Evolutionary conservation across 345 rosid genomes (phyloP).

Genomic region (Hevea brasiliensis): DNA sequence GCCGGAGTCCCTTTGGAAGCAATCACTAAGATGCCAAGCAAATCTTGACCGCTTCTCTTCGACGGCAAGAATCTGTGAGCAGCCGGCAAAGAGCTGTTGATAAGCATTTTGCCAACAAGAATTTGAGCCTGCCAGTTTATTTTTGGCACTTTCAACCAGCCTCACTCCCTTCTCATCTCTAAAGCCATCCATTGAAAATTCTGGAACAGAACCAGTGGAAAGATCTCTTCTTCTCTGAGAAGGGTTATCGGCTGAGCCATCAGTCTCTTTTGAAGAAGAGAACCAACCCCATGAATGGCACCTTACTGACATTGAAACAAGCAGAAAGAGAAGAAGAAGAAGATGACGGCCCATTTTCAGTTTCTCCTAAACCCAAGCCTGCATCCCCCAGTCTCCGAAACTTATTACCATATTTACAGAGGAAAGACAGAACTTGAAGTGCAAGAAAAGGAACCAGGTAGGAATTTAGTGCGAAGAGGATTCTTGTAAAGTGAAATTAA

Average conservation of each 20-base stretch:
- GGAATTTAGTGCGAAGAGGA: background rate
- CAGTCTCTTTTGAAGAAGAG: slow-evolving; percentile 36
- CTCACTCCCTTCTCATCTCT: slow-evolving; percentile 43
- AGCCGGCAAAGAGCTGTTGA: slow-evolving; percentile 56
- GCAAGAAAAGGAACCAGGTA: background rate
- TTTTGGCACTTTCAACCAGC: slow-evolving; percentile 50
- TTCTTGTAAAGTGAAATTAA: slow-evolving; percentile 10
- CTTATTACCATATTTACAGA: background rate
- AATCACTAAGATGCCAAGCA: slow-evolving; percentile 82
- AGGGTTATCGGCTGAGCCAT: background rate
- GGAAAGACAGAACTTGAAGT: slow-evolving; percentile 1
- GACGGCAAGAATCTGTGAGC: slow-evolving; percentile 54
- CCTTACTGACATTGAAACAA: slow-evolving; percentile 29
- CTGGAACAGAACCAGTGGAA: slow-evolving; percentile 32
- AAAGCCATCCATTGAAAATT: slow-evolving; percentile 61
- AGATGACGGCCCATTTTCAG: slow-evolving; percentile 13
- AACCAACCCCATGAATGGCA: slow-evolving; percentile 59
- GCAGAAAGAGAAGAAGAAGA: slow-evolving; percentile 20
- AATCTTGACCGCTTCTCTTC: slow-evolving; percentile 73
- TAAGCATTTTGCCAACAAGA: slow-evolving; percentile 80
- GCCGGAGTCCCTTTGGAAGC: slow-evolving; percentile 72
- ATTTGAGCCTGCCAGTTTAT: slow-evolving; percentile 45
- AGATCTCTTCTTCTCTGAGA: background rate
- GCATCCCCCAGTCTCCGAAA: background rate
- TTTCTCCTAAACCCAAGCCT: background rate